These are phyloP conservation scores for Leishmania lainsoni DNA, from an alignment of 208 protist species.

Conservation along the genomic window DNA sequence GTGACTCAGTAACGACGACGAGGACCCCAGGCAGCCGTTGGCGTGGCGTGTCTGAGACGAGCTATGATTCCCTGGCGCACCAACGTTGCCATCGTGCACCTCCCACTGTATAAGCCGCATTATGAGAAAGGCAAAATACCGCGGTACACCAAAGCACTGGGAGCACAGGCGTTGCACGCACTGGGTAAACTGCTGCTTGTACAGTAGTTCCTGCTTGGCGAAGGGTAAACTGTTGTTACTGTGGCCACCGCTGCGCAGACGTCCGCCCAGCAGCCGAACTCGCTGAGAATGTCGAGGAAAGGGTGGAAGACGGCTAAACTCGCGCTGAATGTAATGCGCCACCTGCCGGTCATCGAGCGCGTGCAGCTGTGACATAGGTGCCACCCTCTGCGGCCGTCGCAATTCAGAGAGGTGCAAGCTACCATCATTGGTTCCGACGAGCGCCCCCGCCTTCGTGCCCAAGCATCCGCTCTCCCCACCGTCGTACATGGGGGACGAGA, in stretches of 20 bases:
- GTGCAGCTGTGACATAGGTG: constrained; percentile 60
- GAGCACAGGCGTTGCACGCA: constrained; percentile 76
- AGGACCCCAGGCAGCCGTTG: constrained; percentile 28
- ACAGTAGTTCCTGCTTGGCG: constrained; percentile 64
- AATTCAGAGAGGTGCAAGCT: constrained; percentile 8
- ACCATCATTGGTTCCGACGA: constrained; percentile 16
- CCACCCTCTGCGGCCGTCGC: constrained; percentile 22
- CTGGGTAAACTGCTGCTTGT: constrained; percentile 56
- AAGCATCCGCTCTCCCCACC: constrained; percentile 24
- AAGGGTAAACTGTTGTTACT: constrained; percentile 28
- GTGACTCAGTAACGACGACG: constrained; percentile 29
- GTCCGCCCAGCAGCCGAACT: constrained; percentile 39
- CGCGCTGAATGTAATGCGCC: constrained; percentile 58
- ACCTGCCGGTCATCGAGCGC: constrained; percentile 65
- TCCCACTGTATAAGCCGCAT: constrained; percentile 59
- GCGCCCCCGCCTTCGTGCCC: constrained; percentile 12
- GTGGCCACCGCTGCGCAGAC: constrained; percentile 22
- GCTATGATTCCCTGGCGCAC: constrained; percentile 1
- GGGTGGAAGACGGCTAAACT: constrained; percentile 67
- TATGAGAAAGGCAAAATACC: constrained; percentile 83
- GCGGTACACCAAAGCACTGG: constrained; percentile 82
- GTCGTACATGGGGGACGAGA: constrained; percentile 44
- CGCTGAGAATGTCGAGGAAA: constrained; percentile 48
- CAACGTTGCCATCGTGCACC: constrained; percentile 8
- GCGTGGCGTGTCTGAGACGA: constrained; percentile 9